Evolutionary conservation across 331 rosid species (phyloP).

Genomic region (Malus hybrid): DNA sequence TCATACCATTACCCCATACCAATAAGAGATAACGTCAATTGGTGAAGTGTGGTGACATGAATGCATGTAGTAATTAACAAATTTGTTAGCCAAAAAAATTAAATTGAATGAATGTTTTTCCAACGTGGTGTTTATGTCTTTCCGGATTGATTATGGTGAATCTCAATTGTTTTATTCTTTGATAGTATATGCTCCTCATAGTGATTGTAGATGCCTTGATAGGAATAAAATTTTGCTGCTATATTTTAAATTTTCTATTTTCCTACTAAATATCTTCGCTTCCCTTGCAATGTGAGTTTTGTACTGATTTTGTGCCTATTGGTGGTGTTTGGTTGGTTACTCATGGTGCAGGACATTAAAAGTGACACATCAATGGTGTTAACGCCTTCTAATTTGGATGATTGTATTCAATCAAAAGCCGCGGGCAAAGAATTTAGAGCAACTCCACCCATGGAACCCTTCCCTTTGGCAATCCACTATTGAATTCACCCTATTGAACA

Average conservation of each 20-base stretch:
- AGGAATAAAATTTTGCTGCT: background rate
- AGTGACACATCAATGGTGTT: constrained; percentile 14
- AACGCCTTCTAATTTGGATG: constrained; percentile 58
- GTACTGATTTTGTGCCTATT: background rate
- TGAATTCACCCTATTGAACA: too few species aligned
- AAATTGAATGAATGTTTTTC: too few species aligned
- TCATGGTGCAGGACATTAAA: constrained; percentile 34
- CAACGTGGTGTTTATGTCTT: too few species aligned
- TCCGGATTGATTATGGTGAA: too few species aligned
- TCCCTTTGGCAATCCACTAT: too few species aligned
- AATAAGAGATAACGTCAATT: too few species aligned
- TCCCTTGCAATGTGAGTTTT: background rate
- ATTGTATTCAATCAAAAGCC: constrained; percentile 70
- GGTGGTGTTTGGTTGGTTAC: background rate
- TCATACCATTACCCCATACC: too few species aligned
- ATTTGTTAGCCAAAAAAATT: too few species aligned
- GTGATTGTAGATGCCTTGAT: background rate
- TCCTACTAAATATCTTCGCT: background rate
- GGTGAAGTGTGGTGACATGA: too few species aligned
- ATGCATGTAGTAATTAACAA: too few species aligned
- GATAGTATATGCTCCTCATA: background rate
- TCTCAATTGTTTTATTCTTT: background rate
- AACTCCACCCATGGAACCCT: too few species aligned
- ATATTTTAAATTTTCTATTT: background rate
- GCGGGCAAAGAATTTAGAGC: constrained; percentile 32